Evolutionary conservation across 2,329 filamentous ascomycete species (phyloP).

Genomic region (Paradendryphiella salina): DNA sequence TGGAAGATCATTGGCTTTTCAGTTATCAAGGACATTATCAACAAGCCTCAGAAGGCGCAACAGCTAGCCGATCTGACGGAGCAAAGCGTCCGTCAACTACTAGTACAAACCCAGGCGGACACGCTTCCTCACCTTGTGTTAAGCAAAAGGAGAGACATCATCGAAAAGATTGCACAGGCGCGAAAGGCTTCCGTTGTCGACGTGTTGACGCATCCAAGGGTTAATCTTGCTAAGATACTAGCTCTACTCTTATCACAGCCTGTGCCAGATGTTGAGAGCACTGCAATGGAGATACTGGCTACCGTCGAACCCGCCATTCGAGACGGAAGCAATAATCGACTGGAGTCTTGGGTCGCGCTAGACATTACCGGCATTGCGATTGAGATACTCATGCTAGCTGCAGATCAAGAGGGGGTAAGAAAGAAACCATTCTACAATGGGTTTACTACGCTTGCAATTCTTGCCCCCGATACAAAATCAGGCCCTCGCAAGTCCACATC

Average conservation of each 20-base stretch:
- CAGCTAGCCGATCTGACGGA: slow-evolving; percentile 79
- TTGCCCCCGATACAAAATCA: slow-evolving; percentile 53
- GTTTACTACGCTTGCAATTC: slow-evolving; percentile 51
- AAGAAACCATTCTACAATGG: slow-evolving; percentile 58
- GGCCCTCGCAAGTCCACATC: slow-evolving; percentile 50
- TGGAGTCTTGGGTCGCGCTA: slow-evolving; percentile 70
- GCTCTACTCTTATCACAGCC: slow-evolving; percentile 61
- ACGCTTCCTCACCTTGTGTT: slow-evolving; percentile 87
- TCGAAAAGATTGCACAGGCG: slow-evolving; percentile 78
- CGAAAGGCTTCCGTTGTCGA: slow-evolving; percentile 61
- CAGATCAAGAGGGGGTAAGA: slow-evolving; percentile 63
- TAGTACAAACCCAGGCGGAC: slow-evolving; percentile 75
- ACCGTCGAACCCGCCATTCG: slow-evolving; percentile 72
- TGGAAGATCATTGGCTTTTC: slow-evolving; percentile 84
- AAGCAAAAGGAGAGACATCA: slow-evolving; percentile 73
- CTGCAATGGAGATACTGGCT: slow-evolving; percentile 69
- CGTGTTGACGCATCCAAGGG: slow-evolving; percentile 59
- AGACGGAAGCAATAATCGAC: slow-evolving; percentile 57
- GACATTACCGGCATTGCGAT: slow-evolving; percentile 77
- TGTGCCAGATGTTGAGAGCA: slow-evolving; percentile 67
- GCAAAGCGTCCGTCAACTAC: slow-evolving; percentile 72
- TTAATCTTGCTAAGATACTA: slow-evolving; percentile 62
- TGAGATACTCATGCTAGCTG: slow-evolving; percentile 79
- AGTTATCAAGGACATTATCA: slow-evolving; percentile 78
- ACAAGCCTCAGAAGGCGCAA: slow-evolving; percentile 78